Conservation (phyloP, 768 basidiomycete genomes). For the Rhizopogon vesiculosus region DNA sequence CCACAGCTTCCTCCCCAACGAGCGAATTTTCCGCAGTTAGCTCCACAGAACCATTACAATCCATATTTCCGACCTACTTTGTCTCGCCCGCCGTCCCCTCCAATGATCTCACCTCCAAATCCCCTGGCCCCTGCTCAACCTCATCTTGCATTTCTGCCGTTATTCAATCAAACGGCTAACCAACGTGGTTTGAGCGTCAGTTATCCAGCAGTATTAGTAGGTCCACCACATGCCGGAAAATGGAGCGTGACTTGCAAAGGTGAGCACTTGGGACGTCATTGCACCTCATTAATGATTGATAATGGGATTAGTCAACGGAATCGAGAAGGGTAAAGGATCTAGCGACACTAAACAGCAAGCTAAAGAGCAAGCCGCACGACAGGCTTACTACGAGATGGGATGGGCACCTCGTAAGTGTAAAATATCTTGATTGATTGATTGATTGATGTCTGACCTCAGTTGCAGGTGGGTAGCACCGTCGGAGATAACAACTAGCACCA, state of each 20-base stretch:
- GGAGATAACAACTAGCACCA: background rate
- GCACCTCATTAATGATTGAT: background rate
- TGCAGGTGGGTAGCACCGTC: background rate
- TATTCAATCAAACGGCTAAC: conserved; percentile 70
- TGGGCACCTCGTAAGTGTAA: conserved; percentile 48
- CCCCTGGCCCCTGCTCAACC: conserved; percentile 64
- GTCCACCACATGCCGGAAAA: conserved; percentile 62
- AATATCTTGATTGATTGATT: background rate
- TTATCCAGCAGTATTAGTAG: conserved; percentile 55
- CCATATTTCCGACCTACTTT: conserved; percentile 18
- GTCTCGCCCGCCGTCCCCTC: conserved; percentile 26
- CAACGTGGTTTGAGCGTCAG: conserved; percentile 61
- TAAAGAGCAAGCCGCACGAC: conserved; percentile 71
- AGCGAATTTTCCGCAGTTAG: conserved; percentile 8
- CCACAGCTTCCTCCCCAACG: conserved; percentile 9
- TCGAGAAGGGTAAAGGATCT: conserved; percentile 59
- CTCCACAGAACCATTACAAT: conserved; percentile 24
- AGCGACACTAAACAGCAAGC: conserved; percentile 70
- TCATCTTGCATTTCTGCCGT: conserved; percentile 56
- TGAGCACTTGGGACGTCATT: conserved; percentile 30
- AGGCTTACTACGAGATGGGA: conserved; percentile 72
- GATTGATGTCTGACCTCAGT: background rate
- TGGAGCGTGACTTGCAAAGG: conserved; percentile 70
- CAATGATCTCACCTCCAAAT: conserved; percentile 39
- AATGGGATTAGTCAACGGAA: conserved; percentile 54